Base-by-base conservation (phyloP, 805 yeast genomes). In the Candida verbasci region DNA sequence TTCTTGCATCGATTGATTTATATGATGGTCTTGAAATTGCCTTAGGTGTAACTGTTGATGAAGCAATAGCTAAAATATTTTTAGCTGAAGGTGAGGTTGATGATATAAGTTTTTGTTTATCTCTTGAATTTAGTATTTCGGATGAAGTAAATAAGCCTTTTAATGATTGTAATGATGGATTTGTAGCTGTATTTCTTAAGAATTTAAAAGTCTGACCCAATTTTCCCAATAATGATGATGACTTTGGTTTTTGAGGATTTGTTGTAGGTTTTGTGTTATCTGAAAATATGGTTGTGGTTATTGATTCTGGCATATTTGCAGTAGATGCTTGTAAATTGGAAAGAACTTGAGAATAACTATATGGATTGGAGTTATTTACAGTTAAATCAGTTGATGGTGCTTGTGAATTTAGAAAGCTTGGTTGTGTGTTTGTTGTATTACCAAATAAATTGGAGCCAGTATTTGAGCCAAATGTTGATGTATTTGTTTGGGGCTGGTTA, bases 181-280 rank as follows among this genome's bases (percentile, higher is more conserved):
- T 31, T 11, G 44, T 29, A 6, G 45, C 34, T 11, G 48, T 29
- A n/a, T 49, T 40, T 21, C 63, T 50, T 31, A 64, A 55, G 17
- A 58, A 46, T 34, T 49, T 56, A 39, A 64, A 57, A 0, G 67
- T 58, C 44, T 55, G 62, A 2, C 68, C 66, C 35, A 64, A 51
- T 34, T 52, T 58, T 3, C 50, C 42, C 22, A 64, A 52, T 26
- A 64, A 45, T 2, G 64, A 50, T 12, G 58, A 47, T 5, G 30
- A 12, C 14, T 12, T 26, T 8, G 38, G 21, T 33, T 53, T 52
- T 17, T 48, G 48, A 9, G 37, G 40, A 6, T 33, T 35, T 4
- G 21, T 14, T 8, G 25, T 35, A 23, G 37, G 39, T 28, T 31
- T 44, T 9, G 30, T 12, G 7, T 35, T 14, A 10, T 44, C 47